Evolutionary conservation across 108 stramenopile genomes (phyloP).

Genomic region (Conticribra guillardii): DNA sequence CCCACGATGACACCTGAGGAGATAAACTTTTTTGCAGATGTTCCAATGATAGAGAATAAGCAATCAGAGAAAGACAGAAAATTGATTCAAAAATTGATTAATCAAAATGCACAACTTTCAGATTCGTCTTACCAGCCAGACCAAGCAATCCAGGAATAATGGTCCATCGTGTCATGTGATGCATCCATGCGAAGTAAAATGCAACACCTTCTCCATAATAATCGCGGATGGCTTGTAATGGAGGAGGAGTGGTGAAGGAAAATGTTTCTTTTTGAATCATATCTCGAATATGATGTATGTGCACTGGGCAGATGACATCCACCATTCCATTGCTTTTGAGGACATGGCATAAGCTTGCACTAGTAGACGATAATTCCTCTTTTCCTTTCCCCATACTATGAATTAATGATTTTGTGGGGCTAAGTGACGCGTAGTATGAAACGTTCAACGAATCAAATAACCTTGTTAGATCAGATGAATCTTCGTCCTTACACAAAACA

Average conservation of each 20-base stretch:
- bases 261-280: constrained; percentile 47
- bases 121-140: no score
- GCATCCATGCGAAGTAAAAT: constrained; percentile 82
- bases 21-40: no score
- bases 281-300: constrained; percentile 30
- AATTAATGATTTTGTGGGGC: background rate
- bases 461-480: constrained; percentile 24
- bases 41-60: no score
- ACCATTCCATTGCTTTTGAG: constrained; percentile 49
- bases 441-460: constrained; percentile 25
- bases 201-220: constrained; percentile 74
- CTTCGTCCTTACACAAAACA: constrained; percentile 31
- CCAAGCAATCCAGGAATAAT: constrained; percentile 54
- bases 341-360: constrained; percentile 11
- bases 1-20: constrained; percentile 47
- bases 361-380: background rate
- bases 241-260: constrained; percentile 30
- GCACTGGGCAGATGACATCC: constrained; percentile 56
- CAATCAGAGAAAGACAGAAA: no score
- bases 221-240: constrained; percentile 54
- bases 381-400: background rate
- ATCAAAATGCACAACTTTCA: no score
- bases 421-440: background rate
- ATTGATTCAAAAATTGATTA: no score
- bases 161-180: constrained; percentile 58